Evolutionary conservation across 2,329 filamentous ascomycete genomes (phyloP).

Genomic region (Fonsecaea multimorphosa): DNA sequence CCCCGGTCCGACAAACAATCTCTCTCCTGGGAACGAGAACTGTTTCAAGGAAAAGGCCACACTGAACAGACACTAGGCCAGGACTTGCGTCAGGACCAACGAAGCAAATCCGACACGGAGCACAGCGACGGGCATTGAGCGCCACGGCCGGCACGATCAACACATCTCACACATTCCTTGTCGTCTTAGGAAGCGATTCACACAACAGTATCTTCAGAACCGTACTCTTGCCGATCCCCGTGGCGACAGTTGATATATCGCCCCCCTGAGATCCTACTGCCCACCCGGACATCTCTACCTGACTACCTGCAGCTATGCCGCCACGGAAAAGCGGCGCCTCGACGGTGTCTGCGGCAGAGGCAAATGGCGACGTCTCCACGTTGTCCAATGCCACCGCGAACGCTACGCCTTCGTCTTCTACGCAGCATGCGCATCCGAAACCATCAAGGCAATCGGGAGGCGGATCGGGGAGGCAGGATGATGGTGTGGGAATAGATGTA

Average conservation of each 20-base stretch:
- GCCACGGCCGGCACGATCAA: not conserved
- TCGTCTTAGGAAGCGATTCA: not conserved
- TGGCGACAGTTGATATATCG: too few relatives aligned
- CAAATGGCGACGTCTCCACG: conserved; percentile 37
- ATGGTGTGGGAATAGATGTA: conserved; percentile 38
- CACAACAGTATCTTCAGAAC: too few relatives aligned
- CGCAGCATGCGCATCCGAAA: conserved; percentile 39
- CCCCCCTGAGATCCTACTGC: not conserved
- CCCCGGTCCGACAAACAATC: too few relatives aligned
- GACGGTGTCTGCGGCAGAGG: conserved; percentile 40
- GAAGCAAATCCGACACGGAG: not conserved
- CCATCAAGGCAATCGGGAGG: conserved; percentile 29
- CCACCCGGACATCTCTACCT: not conserved
- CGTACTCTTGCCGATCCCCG: too few relatives aligned
- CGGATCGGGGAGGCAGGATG: conserved; percentile 27
- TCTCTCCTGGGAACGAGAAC: too few relatives aligned
- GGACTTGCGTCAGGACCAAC: too few relatives aligned
- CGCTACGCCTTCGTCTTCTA: conserved; percentile 16
- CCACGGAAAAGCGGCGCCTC: conserved; percentile 37
- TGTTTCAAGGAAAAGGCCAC: too few relatives aligned
- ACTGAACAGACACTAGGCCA: too few relatives aligned
- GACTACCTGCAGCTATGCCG: conserved; percentile 31
- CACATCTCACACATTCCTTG: not conserved
- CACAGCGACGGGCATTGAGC: not conserved
- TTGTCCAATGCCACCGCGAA: conserved; percentile 36